Conservation (phyloP, 1,284 basidiomycete genomes). For the Pascua sp. region DNA sequence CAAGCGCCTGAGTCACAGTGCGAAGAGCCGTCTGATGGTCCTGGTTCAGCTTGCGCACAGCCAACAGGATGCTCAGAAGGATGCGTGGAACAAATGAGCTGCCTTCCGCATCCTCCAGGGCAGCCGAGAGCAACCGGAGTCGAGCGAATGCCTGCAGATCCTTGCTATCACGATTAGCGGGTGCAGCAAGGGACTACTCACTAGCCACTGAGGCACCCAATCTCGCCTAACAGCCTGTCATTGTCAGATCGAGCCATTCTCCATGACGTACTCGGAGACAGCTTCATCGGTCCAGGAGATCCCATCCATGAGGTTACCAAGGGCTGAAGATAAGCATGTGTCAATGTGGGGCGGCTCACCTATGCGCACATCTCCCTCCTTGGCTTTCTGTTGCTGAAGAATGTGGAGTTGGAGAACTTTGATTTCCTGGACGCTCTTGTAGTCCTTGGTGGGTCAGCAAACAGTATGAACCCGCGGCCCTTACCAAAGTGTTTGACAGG, state of each 20-base stretch:
- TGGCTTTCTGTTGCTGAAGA: constrained; percentile 3
- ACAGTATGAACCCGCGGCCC: neutral
- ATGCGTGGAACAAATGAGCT: neutral
- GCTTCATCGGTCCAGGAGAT: constrained; percentile 2
- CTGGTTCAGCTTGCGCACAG: neutral
- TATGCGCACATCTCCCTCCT: constrained; percentile 2
- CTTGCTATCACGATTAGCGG: neutral
- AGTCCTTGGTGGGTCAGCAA: constrained; percentile 3
- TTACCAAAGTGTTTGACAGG: constrained; percentile 3
- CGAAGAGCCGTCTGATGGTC: constrained; percentile 4
- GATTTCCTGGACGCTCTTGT: constrained; percentile 4
- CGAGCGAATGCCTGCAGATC: constrained; percentile 8
- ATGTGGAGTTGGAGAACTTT: constrained; percentile 7
- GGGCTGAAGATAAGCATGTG: neutral
- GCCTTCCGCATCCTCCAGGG: neutral
- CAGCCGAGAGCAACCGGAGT: neutral
- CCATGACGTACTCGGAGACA: constrained; percentile 5
- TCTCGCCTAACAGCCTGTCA: constrained; percentile 5
- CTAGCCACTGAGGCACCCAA: neutral
- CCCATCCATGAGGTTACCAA: neutral
- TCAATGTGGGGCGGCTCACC: neutral
- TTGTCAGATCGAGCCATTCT: neutral
- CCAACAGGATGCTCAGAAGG: constrained; percentile 3
- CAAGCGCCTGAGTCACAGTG: neutral
- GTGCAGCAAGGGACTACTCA: neutral